Evolutionary conservation across 2,329 filamentous ascomycete genomes (phyloP).

Genomic region (Basipetospora chlamydospora): DNA sequence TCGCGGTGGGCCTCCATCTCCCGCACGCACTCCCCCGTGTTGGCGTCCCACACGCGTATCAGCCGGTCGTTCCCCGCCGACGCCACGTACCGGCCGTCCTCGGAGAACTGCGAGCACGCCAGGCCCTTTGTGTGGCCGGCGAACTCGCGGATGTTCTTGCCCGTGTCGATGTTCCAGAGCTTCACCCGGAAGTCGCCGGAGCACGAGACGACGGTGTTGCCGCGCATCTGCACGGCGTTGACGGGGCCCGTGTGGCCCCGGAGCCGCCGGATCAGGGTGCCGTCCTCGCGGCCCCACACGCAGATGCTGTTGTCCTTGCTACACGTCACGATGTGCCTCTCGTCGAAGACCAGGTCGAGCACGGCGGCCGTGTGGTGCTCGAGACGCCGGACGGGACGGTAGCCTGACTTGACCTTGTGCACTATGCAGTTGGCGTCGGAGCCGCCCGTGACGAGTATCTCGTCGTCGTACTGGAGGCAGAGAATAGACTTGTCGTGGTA

Average conservation of each 20-base stretch:
- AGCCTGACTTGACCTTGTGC: slow-evolving; percentile 69
- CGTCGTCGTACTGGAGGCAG: slow-evolving; percentile 85
- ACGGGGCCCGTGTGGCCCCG: slow-evolving; percentile 82
- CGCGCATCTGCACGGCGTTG: slow-evolving; percentile 89
- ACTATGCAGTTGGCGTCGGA: slow-evolving; percentile 87
- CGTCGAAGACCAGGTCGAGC: slow-evolving; percentile 84
- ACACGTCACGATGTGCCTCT: slow-evolving; percentile 87
- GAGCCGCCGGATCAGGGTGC: slow-evolving; percentile 61
- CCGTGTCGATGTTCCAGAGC: slow-evolving; percentile 87
- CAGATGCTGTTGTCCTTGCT: slow-evolving; percentile 92
- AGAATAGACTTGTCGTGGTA: slow-evolving; percentile 89
- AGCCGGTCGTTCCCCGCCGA: slow-evolving; percentile 91
- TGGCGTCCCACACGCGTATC: slow-evolving; percentile 92
- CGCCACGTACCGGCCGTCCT: slow-evolving; percentile 85
- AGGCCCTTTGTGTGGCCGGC: slow-evolving; percentile 81
- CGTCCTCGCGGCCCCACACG: slow-evolving; percentile 79
- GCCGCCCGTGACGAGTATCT: slow-evolving; percentile 87
- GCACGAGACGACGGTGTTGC: slow-evolving; percentile 83
- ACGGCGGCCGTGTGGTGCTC: slow-evolving; percentile 73
- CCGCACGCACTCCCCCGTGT: slow-evolving; percentile 70
- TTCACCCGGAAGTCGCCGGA: slow-evolving; percentile 88
- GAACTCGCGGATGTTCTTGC: slow-evolving; percentile 81
- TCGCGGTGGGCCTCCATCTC: slow-evolving; percentile 72
- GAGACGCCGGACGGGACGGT: slow-evolving; percentile 66
- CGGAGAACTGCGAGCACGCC: slow-evolving; percentile 89